Percentiles rank a stretch among this genome's conserved stretches.
phyloP scores from a whole-genome alignment of 2,329 filamentous ascomycete species.

The Fusarium albidum region DNA sequence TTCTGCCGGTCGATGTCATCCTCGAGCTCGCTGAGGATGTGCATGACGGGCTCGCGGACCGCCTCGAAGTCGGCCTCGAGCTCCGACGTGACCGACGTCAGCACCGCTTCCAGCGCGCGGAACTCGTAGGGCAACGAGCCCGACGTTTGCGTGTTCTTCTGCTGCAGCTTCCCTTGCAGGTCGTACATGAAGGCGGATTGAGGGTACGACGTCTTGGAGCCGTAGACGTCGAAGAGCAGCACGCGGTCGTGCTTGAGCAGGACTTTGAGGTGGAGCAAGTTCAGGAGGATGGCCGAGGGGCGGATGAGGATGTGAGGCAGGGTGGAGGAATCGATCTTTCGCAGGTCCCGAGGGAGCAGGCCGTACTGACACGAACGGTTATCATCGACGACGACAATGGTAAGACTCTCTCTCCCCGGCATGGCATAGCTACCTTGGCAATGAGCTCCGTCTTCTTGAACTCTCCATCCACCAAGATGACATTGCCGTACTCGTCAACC shows the following conservation, averaged over 20 bases:
- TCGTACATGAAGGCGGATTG: conserved; percentile 99
- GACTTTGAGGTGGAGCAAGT: conserved; percentile 93
- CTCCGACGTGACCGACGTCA: conserved; percentile 91
- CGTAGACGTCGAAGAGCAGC: conserved; percentile 95
- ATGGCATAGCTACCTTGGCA: conserved; percentile 80
- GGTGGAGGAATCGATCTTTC: conserved; percentile 97
- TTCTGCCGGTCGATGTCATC: conserved; percentile 97
- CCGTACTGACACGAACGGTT: conserved; percentile 70
- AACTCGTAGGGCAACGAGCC: conserved; percentile 90
- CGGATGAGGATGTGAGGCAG: conserved; percentile 95
- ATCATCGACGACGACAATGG: not conserved
- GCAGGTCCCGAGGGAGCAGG: conserved; percentile 89
- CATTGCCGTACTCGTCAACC: conserved; percentile 89
- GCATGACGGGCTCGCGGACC: conserved; percentile 89
- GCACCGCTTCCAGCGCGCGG: conserved; percentile 90
- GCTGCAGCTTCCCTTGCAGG: conserved; percentile 87
- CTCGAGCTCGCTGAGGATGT: conserved; percentile 87
- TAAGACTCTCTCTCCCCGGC: not conserved
- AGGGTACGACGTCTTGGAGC: conserved; percentile 91
- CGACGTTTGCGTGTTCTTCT: conserved; percentile 69
- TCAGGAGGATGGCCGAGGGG: conserved; percentile 91
- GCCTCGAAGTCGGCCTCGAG: conserved; percentile 95
- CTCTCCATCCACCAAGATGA: conserved; percentile 91
- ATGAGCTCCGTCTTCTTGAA: conserved; percentile 98
- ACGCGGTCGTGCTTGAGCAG: conserved; percentile 95